Evolutionary conservation across 441 rosid species (phyloP).

Genomic region (Adansonia gregorii): DNA sequence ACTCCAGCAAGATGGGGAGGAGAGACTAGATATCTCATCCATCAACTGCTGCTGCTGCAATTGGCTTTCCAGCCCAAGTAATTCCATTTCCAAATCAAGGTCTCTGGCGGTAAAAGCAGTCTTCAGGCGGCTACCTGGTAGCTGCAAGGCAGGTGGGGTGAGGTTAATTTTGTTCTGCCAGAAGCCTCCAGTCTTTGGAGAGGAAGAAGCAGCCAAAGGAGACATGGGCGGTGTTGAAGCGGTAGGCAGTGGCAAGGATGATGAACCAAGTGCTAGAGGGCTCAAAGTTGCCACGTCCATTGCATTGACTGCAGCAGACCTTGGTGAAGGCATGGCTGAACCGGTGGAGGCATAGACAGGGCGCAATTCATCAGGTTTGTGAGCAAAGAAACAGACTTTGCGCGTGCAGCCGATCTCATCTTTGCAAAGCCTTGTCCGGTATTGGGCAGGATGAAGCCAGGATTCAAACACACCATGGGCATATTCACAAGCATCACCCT

Average conservation of each 20-base stretch:
- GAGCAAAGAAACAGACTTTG: conserved; percentile 96
- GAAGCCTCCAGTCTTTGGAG: conserved; percentile 62
- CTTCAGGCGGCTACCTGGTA: conserved; percentile 81
- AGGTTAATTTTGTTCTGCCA: conserved; percentile 79
- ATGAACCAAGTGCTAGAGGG: conserved; percentile 57
- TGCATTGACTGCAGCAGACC: conserved; percentile 48
- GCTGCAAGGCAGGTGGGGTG: conserved; percentile 80
- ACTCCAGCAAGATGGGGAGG: conserved; percentile 57
- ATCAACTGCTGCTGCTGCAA: conserved; percentile 47
- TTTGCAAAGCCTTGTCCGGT: conserved; percentile 93
- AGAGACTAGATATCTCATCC: conserved; percentile 61
- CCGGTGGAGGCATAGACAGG: conserved; percentile 91
- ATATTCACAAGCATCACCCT: conserved; percentile 84
- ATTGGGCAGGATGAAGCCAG: conserved; percentile 96
- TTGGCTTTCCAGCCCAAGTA: conserved; percentile 55
- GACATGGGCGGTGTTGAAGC: conserved; percentile 77
- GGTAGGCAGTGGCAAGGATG: conserved; percentile 53
- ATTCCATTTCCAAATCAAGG: conserved; percentile 68
- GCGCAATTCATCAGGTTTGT: conserved; percentile 75
- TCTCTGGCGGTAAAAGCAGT: conserved; percentile 72
- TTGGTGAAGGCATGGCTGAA: conserved; percentile 88
- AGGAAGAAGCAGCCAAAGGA: conserved; percentile 70
- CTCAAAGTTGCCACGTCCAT: conserved; percentile 66
- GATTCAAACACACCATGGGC: conserved; percentile 96
- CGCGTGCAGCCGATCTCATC: conserved; percentile 81